Evolutionary conservation across 108 stramenopile genomes (phyloP), one percentile per base, ranked within the genome.

Genomic region (Nannochloropsis granulata): DNA sequence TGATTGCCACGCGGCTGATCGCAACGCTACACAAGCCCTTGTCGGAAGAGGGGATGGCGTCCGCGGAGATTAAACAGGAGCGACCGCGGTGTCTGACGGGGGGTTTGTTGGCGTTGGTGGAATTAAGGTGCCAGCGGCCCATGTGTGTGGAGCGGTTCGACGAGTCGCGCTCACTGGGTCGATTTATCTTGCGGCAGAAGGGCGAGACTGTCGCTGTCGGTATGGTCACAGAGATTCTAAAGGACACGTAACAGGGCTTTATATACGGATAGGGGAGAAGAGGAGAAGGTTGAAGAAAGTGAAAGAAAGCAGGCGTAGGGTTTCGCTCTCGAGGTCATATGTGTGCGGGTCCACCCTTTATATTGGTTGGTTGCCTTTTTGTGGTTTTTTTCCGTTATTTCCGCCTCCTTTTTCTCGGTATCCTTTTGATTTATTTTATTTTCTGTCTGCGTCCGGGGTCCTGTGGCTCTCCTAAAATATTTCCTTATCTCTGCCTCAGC

Each of bases 201-300:
- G 88, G 88, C 3, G 84, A 82, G 43, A 89, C 88, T 11, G 87
- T 89, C 14, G 88, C 88, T 19, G 88, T 87, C 12, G 88, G 88
- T 13, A 86, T 87, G 23, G 88, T 89, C 21, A 71, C 56, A 0
- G 56, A 0, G n/a, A 71, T 71, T n/a, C 56, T 71, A 5, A 5
- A 5, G 10, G 56, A 71, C n/a, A 3, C 56, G 10, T 71, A 11
- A 3, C 5, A 34, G 5, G 34, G 1, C 34, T 1, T 34, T 34
- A 1, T 34, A 34, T 5, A 34, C 34, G 34, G 34, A 3, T 5
- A 1, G 34, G 34, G 5, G n/a, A n/a, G n/a, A n/a, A n/a, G n/a
- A n/a, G n/a, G n/a, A n/a, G n/a, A 34, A 34, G 34, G 34, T 34
- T 34, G 34, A 5, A 34, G 5, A 34, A 34, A 34, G 5, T 34